Evolutionary conservation across 441 rosid species (phyloP).

Genomic region (Breynia disticha): DNA sequence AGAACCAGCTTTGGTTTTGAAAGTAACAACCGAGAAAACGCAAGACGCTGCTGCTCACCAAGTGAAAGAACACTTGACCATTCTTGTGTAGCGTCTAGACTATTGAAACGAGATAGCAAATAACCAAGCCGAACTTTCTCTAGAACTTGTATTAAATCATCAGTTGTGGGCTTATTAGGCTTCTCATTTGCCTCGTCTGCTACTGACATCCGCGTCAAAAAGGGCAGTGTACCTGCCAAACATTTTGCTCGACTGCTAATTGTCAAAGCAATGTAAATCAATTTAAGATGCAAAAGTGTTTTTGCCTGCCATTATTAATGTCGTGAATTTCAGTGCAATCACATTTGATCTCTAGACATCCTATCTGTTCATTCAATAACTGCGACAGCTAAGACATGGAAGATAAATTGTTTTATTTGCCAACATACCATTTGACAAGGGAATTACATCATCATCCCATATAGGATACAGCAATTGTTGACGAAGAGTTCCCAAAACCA

Average conservation of each 20-base stretch:
- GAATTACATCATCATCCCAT: constrained; percentile 40
- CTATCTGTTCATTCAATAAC: background rate
- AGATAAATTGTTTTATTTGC: background rate
- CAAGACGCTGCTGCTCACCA: constrained; percentile 95
- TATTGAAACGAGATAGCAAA: constrained; percentile 54
- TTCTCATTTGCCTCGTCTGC: constrained; percentile 20
- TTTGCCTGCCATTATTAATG: background rate
- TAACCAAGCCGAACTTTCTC: constrained; percentile 68
- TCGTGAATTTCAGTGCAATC: background rate
- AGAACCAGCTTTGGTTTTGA: constrained; percentile 75
- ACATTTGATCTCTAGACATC: background rate
- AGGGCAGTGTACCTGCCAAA: constrained; percentile 40
- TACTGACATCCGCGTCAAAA: constrained; percentile 24
- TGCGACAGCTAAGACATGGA: background rate
- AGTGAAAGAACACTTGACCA: constrained; percentile 97
- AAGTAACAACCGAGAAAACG: constrained; percentile 83
- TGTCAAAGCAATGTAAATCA: background rate
- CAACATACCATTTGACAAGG: constrained; percentile 31
- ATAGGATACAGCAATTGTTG: constrained; percentile 89
- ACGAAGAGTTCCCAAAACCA: constrained; percentile 94
- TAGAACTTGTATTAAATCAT: constrained; percentile 50
- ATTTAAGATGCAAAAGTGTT: no score
- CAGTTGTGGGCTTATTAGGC: constrained; percentile 47
- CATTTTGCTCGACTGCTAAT: constrained; percentile 2
- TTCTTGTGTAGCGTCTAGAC: constrained; percentile 59